These are phyloP conservation scores for Trametes elegans DNA, from an alignment of 768 basidiomycete genomes.

Conservation along the genomic window DNA sequence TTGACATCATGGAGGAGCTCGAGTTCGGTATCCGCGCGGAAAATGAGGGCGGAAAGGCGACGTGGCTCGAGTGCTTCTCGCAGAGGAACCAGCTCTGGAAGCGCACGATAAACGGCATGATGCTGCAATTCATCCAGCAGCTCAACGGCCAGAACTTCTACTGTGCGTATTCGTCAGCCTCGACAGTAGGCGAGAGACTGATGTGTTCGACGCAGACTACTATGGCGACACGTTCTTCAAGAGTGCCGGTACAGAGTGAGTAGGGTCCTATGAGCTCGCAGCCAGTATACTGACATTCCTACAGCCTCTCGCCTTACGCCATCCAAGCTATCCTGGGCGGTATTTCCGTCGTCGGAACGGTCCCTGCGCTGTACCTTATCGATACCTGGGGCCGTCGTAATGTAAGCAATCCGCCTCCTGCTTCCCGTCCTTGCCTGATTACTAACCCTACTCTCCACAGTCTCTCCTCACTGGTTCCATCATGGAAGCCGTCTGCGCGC, in stretches of 20 bases:
- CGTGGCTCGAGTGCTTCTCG: constrained; percentile 78
- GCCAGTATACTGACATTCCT: background rate
- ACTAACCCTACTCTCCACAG: constrained; percentile 29
- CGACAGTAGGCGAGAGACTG: background rate
- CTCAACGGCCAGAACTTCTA: constrained; percentile 82
- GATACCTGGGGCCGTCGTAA: constrained; percentile 74
- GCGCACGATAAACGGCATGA: constrained; percentile 77
- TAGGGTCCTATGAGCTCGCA: background rate
- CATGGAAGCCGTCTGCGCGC: constrained; percentile 56
- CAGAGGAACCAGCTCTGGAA: constrained; percentile 66
- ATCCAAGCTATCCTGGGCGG: constrained; percentile 76
- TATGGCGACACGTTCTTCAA: constrained; percentile 82
- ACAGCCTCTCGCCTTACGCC: constrained; percentile 63
- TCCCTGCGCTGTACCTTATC: constrained; percentile 70
- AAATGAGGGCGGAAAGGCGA: constrained; percentile 78
- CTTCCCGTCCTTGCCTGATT: background rate
- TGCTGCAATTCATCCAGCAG: constrained; percentile 80
- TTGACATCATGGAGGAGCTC: constrained; percentile 62
- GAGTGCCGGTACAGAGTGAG: constrained; percentile 63
- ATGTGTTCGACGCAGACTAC: constrained; percentile 49
- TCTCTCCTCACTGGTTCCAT: constrained; percentile 66
- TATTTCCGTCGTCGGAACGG: constrained; percentile 68
- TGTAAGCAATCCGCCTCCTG: constrained; percentile 32
- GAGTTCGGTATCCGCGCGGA: constrained; percentile 64
- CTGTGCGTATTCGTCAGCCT: constrained; percentile 41